Evolutionary conservation across 352 stramenopile genomes (phyloP), one percentile per base, ranked within the genome.

Genomic region (Pythium guiyangense): DNA sequence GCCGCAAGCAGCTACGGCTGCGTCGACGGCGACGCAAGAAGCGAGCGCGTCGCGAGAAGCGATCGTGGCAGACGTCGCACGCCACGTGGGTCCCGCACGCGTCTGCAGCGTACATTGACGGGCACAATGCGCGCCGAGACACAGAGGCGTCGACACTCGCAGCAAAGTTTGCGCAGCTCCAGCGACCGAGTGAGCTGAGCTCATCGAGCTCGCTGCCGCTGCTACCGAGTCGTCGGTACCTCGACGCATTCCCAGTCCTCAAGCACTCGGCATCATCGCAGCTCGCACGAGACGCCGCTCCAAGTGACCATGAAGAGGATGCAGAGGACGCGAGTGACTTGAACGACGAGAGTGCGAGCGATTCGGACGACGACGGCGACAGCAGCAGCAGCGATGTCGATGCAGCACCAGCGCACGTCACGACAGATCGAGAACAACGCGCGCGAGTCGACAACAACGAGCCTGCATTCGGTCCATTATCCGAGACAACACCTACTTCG

Each of bases 91-190:
- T 53, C 2, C 53, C 67, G 34, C 74, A 67, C 29, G 59, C 66
- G 5, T 87, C 70, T 35, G 58, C 62, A 2, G 66, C 75, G n/a
- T 84, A 83, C 53, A 73, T 82, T 11, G 52, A 77, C 0, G 65
- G 73, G 26, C 70, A 74, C 48, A 42, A 40, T 10, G 57, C 56
- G n/a, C 58, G 52, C 1, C 37, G 57, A 5, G 63, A 69, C 3
- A 35, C 43, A 4, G 67, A 27, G 8, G 54, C 57, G n/a, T 59
- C 62, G 40, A 70, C 66, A 18, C 68, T 85, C 6, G 63, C 76
- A 4, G 54, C 71, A 34, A 66, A 72, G 42, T 73, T 87, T 51
- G 54, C 55, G 3, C 66, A 74, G 51, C 64, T 73, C 4, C 67
- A 70, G 42, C 44, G 12, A 22, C 29, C 31, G 45, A 62, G 25